Conservation (phyloP, 768 basidiomycete genomes). For the Coprinopsis cinerea region DNA sequence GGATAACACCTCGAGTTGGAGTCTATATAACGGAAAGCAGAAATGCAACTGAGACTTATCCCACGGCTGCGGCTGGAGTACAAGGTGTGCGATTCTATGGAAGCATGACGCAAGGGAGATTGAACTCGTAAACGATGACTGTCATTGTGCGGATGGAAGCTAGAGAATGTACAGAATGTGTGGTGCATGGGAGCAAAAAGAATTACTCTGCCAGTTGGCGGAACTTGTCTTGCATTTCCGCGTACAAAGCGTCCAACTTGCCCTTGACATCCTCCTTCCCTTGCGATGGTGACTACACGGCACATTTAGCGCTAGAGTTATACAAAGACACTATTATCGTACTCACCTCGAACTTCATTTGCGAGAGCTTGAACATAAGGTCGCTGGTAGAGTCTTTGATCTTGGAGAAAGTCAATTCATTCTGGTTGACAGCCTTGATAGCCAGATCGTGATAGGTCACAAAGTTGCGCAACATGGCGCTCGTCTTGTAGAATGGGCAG, state of each 20-base stretch:
- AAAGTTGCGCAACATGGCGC: slow-evolving; percentile 91
- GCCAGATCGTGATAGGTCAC: slow-evolving; percentile 93
- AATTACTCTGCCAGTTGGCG: slow-evolving; percentile 73
- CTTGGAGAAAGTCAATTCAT: slow-evolving; percentile 78
- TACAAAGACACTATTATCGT: neutral
- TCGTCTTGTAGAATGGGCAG: slow-evolving; percentile 99
- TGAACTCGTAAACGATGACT: neutral
- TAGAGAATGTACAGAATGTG: slow-evolving; percentile 5
- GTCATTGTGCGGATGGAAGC: neutral
- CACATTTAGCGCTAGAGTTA: slow-evolving; percentile 4
- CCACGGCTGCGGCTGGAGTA: neutral
- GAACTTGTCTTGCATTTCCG: slow-evolving; percentile 92
- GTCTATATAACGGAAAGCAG: neutral
- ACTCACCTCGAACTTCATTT: slow-evolving; percentile 96
- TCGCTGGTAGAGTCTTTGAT: slow-evolving; percentile 85
- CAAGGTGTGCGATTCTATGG: no score
- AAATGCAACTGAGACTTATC: neutral
- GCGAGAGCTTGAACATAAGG: slow-evolving; percentile 94
- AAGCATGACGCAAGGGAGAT: slow-evolving; percentile 3
- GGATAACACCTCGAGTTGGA: no score
- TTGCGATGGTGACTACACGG: slow-evolving; percentile 84
- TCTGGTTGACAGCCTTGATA: slow-evolving; percentile 74
- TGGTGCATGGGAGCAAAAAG: slow-evolving; percentile 1
- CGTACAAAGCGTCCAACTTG: slow-evolving; percentile 75
- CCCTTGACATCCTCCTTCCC: slow-evolving; percentile 78